Base-by-base conservation (phyloP, 2,329 filamentous ascomycete species). In the Monosporascus sp. region DNA sequence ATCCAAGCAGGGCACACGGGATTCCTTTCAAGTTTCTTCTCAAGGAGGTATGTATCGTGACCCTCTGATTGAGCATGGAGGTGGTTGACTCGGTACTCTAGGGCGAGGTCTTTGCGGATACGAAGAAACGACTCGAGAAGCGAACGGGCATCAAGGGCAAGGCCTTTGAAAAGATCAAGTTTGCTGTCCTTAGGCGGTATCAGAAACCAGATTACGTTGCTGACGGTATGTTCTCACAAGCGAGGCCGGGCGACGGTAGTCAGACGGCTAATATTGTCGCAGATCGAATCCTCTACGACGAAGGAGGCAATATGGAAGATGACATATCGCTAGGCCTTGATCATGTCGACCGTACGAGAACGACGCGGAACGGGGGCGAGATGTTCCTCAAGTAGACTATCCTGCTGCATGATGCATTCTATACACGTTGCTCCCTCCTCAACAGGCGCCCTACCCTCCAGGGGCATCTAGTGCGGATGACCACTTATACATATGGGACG, bases 121-220 rank as follows among this genome's bases (percentile, higher is more conserved):
- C 92, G 44, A 97, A 93, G 76, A 91, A 96, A 73, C 85, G 94
- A n/a, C 77, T 99, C 4, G 92, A 94, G 62, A 93, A 92, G 71
- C 82, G 93, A 55, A 96, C 90, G 1, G 92, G 92, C 26, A 86
- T 99, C 74, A 97, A 97, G 73, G 95, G 94, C 71, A 99, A 99
- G 78, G 91, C 91, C 60, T 92, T 99, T 62, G 93, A 99, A 72
- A 97, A 97, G 79, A 94, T 99, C 72, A 97, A 95, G 72, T 97
- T 99, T 76, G 89, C 91, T 7, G 73, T 96, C 34, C 82, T 97
- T 50, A 78, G 85, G 69, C 79, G 88, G 68, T 80, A 84, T 50
- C 77, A 78, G 40, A 91, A 88, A 66, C 88, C 91, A 26, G 81
- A 84, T 55, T 95, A 95, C 73, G 77, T 99, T 47, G 85, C 87